Evolutionary conservation across 495 filamentous ascomycete species (phyloP).

Genomic region (Penicillium longicatenatum): DNA sequence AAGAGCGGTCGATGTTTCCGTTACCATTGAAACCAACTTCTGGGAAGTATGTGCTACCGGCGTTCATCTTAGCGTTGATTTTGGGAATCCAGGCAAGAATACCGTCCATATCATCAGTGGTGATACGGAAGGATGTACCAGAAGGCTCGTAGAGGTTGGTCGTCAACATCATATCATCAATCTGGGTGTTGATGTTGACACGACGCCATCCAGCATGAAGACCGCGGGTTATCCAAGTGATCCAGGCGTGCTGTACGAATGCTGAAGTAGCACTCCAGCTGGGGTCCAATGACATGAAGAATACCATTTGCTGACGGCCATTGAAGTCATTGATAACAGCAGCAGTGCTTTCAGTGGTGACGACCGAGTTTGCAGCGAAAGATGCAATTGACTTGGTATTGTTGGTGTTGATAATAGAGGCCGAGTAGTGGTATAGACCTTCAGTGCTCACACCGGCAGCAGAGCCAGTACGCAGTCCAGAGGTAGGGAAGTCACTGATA

Average conservation of each 20-base stretch:
- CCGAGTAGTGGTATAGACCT: conserved; percentile 61
- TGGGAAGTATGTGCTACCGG: conserved; percentile 56
- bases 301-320: conserved; percentile 63
- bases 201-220: conserved; percentile 58
- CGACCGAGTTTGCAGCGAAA: conserved; percentile 44
- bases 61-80: conserved; percentile 55
- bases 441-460: conserved; percentile 53
- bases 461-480: conserved; percentile 50
- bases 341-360: conserved; percentile 40
- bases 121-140: conserved; percentile 51
- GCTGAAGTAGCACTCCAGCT: conserved; percentile 58
- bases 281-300: conserved; percentile 57
- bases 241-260: conserved; percentile 64
- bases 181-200: conserved; percentile 60
- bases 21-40: conserved; percentile 65
- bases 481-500: conserved; percentile 48
- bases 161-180: conserved; percentile 64
- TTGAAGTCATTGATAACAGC: conserved; percentile 62
- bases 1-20: conserved; percentile 56
- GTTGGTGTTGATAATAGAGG: conserved; percentile 52
- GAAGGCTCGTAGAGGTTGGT: conserved; percentile 55
- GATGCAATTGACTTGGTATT: conserved; percentile 55
- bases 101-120: conserved; percentile 47
- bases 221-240: conserved; percentile 62
- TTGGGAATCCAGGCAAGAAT: conserved; percentile 51